These are phyloP conservation scores for Aquanectria penicillioides DNA, from an alignment of 2,329 filamentous ascomycete species.

Conservation along the genomic window DNA sequence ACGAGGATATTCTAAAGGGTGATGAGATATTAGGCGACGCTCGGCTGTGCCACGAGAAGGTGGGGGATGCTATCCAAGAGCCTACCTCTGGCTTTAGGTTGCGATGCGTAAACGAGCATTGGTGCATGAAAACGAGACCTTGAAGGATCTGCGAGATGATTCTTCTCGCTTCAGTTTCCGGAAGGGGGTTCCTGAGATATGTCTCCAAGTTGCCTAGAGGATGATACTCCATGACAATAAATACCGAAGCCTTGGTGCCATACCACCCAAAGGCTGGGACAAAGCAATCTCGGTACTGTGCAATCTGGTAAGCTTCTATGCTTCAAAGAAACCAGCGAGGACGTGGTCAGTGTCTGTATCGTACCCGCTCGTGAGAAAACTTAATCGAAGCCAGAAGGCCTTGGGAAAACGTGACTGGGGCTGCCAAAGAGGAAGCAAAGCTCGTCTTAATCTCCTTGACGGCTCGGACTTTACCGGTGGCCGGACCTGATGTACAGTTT, in stretches of 20 bases:
- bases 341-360: background rate
- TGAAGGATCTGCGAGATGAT: background rate
- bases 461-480: background rate
- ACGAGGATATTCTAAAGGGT: constrained; percentile 17
- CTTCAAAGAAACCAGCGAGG: background rate
- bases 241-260: background rate
- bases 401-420: background rate
- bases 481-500: background rate
- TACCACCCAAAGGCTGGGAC: background rate
- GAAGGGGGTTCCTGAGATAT: background rate
- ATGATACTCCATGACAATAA: background rate
- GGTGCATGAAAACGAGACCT: background rate
- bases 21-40: background rate
- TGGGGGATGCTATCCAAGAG: background rate
- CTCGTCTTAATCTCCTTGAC: background rate
- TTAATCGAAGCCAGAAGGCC: background rate
- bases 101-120: background rate
- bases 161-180: background rate
- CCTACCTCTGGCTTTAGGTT: background rate
- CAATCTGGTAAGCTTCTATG: background rate
- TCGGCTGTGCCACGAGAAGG: too few relatives aligned
- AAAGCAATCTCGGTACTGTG: background rate
- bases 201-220: background rate
- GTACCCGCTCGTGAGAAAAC: background rate
- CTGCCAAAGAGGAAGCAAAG: background rate